phyloP scores from a whole-genome alignment of 179 eudicot species.

The Monotropa hypopitys region DNA sequence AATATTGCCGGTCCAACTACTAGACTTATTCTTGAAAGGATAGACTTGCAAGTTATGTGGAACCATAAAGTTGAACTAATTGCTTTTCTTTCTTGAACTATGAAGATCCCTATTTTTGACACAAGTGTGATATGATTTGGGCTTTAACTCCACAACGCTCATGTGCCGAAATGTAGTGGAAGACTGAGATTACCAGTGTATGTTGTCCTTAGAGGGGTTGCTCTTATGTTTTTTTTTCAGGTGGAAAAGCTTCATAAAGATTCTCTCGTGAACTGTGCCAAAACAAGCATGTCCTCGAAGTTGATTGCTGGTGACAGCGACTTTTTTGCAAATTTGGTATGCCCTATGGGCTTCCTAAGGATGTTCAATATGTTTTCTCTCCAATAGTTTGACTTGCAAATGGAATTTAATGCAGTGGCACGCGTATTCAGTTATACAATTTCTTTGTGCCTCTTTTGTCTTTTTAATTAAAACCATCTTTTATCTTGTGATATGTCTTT shows the following conservation, averaged over 20 bases:
- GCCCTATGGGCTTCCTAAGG: neutral
- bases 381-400: neutral
- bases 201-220: neutral
- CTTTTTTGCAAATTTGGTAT: constrained; percentile 82
- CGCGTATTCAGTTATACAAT: neutral
- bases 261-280: constrained; percentile 82
- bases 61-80: neutral
- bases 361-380: neutral
- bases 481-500: neutral
- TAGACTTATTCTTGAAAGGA: neutral
- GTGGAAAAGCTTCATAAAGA: constrained; percentile 93
- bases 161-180: neutral
- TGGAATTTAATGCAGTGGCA: neutral
- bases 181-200: neutral
- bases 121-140: neutral
- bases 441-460: neutral
- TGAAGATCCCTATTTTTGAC: neutral
- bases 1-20: neutral
- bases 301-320: constrained; percentile 70
- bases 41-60: neutral
- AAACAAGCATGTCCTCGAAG: constrained; percentile 97
- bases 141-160: neutral
- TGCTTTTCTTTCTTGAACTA: neutral
- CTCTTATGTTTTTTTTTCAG: constrained; percentile 19
- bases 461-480: neutral